Base-by-base conservation (phyloP, 345 rosid genomes). In the Eucalyptus victrix region DNA sequence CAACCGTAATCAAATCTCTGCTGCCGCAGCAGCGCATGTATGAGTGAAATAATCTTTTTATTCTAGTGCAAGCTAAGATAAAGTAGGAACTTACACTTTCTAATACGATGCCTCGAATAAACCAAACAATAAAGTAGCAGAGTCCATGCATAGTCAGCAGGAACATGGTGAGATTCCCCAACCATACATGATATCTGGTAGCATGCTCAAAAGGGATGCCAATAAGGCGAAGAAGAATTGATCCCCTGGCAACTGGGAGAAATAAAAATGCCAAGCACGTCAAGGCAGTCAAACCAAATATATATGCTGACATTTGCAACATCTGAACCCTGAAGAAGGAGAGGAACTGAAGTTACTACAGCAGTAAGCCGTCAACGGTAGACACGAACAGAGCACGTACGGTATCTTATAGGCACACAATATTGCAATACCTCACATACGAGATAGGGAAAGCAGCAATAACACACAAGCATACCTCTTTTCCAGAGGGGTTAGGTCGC, bases 181-280 rank as follows among this genome's bases (percentile, higher is more conserved):
- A 49, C 94, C 94, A 92, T 14, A 91, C 85, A 40, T 92, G 94
- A 86, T 92, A 91, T 80, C 87, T 90, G 51, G 90, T 88, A 56
- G 90, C 91, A 62, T 90, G 91, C 51, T 90, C 90, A 32, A 90
- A 87, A 13, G 92, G 90, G 40, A 92, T 62, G 47, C 87, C 90
- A 23, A 90, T 28, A 21, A 92, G 87, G 24, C 91, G 92, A 56
- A 92, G 91, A 53, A 92, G 89, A 85, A 87, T 58, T 5, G 94
- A 91, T 72, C 92, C 91, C 83, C 91, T 89, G 7, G 93, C 65
- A 12, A 92, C 89, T 19, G 93, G 92, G 54, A 92, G 86, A 45
- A 92, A 90, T 86, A 92, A 69, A 56, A 91, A 88, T n/a, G 92
- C 89, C 86, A 91, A 44, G 88, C 92, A 91, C 26, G 91, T 62